Conservation (phyloP, 106 monocot genomes). For the Agapanthus africanus region DNA sequence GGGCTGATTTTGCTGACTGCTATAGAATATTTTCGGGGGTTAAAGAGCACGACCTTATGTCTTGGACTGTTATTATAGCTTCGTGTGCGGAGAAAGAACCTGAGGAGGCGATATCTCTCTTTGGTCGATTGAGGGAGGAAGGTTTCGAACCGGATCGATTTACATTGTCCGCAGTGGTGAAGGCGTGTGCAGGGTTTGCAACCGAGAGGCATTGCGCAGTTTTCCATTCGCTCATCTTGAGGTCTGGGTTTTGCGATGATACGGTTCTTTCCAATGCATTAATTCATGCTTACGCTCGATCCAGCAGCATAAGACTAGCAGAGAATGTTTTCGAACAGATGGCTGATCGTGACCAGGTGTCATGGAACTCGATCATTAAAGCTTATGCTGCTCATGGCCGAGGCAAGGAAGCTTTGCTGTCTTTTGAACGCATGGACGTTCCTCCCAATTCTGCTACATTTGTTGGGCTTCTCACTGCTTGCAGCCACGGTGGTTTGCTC, state of each 20-base stretch:
- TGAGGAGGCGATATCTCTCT: conserved; percentile 31
- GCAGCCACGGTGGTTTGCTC: conserved; percentile 75
- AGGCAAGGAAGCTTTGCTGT: conserved; percentile 39
- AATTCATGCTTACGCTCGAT: conserved; percentile 54
- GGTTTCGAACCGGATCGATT: conserved; percentile 42
- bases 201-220: conserved; percentile 39
- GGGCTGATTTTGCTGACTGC: conserved; percentile 29
- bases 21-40: conserved; percentile 32
- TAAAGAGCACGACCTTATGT: conserved; percentile 35
- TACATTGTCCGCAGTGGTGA: conserved; percentile 49
- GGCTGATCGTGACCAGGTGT: conserved; percentile 39
- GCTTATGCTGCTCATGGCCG: conserved; percentile 67
- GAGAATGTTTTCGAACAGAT: conserved; percentile 42
- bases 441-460: conserved; percentile 73
- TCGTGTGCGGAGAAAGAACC: conserved; percentile 38
- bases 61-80: conserved; percentile 71
- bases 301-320: conserved; percentile 39
- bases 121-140: conserved; percentile 25
- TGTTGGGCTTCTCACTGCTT: conserved; percentile 58
- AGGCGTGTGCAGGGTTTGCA: conserved; percentile 54
- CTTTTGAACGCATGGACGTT: conserved; percentile 47
- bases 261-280: conserved; percentile 42
- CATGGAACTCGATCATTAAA: conserved; percentile 86
- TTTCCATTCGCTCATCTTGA: conserved; percentile 47
- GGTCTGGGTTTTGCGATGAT: conserved; percentile 38